Base-by-base conservation (phyloP, 176 grass and related monocot species). In the Cenchrus americanus region DNA sequence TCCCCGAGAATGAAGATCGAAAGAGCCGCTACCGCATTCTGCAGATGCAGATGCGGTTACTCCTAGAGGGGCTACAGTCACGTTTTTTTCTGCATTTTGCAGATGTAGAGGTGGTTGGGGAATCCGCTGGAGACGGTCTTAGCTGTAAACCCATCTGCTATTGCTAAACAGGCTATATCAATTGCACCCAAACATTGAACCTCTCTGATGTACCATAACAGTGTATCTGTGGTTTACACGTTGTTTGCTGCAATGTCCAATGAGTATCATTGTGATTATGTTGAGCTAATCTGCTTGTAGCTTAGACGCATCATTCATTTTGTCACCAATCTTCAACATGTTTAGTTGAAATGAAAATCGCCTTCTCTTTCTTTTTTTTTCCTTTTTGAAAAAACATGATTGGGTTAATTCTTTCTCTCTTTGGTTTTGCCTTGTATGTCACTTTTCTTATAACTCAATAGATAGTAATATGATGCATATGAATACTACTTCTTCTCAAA, bases 401-500 rank as follows among this genome's bases (percentile, higher is more conserved):
- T 23, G 5, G 0, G 1, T 2, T 9, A 27, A 55, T 49, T 59
- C 14, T 57, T 27, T 59, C 14, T 52, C 34, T 85, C 24, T 69
- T 68, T 69, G 22, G 14, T 24, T 32, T 76, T 51, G 18, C 62
- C 61, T 67, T 74, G 61, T 54, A 19, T 34, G 78, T 73, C 32
- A 73, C 15, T 30, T 66, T 50, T 30, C 3, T 48, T 86, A 81
- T 57, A 66, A 48, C 65, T 58, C 80, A 15, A 15, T 57, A 37
- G 18, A 73, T 69, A 32, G 6, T 76, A 50, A 22, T 75, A 46
- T 19, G 66, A 17, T 66, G 18, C 22, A 5, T 8, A 41, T 87
- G 66, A 46, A 34, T 85, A 15, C 34, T 82, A 83, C 9, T 81
- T 82, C 7, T 75, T 11, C 63, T 71, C 66, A 80, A 83, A 75